Evolutionary conservation across 352 stramenopile genomes (phyloP).

Genomic region (Phytopythium kandeliae): DNA sequence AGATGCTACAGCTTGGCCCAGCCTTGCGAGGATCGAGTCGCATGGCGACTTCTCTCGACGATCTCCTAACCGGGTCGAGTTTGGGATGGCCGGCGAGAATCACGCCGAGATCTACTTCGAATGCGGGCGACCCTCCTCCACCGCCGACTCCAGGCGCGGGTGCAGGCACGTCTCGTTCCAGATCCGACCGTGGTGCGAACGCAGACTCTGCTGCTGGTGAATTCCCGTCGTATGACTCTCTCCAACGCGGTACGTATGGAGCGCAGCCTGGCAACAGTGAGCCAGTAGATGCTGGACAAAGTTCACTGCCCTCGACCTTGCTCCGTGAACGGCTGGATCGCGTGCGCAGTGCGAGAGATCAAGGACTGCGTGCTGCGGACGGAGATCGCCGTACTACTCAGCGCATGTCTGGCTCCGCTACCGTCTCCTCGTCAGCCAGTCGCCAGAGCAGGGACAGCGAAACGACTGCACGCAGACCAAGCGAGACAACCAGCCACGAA

Average conservation of each 20-base stretch:
- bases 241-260: background rate
- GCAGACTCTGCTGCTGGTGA: background rate
- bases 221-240: too few species aligned
- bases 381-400: background rate
- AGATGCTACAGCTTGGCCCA: conserved; percentile 16
- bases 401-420: background rate
- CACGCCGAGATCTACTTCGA: background rate
- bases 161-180: background rate
- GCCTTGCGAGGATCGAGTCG: conserved; percentile 10
- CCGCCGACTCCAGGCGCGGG: background rate
- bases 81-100: background rate
- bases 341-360: too few species aligned
- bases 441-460: background rate
- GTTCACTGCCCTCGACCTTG: too few species aligned
- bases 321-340: too few species aligned
- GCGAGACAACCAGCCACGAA: background rate
- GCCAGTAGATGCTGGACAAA: background rate
- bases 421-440: background rate
- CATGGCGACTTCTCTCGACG: conserved; percentile 6
- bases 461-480: background rate
- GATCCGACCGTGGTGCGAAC: too few species aligned
- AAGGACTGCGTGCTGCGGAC: too few species aligned
- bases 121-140: background rate
- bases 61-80: conserved; percentile 1
- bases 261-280: background rate